These are phyloP conservation scores for Aphanomyces astaci DNA, from an alignment of 352 stramenopile genomes.

Conservation along the genomic window DNA sequence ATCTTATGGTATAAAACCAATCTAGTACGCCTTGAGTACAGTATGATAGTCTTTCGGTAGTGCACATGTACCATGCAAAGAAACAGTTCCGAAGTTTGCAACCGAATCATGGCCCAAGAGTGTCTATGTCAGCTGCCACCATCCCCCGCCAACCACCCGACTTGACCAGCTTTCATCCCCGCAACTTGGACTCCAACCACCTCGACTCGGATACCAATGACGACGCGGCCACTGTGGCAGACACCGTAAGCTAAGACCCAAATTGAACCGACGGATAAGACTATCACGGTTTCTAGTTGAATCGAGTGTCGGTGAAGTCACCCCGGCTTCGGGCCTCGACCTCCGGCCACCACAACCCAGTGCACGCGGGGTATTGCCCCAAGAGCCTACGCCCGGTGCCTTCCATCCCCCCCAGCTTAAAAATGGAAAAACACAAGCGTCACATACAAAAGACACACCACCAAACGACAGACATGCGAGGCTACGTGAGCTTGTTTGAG, in stretches of 20 bases:
- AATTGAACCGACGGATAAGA: no score
- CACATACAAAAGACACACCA: background rate
- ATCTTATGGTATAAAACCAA: background rate
- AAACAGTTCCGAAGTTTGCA: constrained; percentile 2
- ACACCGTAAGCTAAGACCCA: background rate
- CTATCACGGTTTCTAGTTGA: no score
- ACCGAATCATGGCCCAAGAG: no score
- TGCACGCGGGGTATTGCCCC: background rate
- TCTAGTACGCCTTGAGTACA: background rate
- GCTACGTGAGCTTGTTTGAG: constrained; percentile 14
- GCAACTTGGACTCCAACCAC: no score
- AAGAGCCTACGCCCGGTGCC: background rate
- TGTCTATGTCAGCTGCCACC: no score
- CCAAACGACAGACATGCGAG: background rate
- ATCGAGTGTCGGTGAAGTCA: background rate
- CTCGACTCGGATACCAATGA: no score
- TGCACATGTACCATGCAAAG: constrained; percentile 6
- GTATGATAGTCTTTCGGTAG: background rate
- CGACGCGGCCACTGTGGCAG: background rate
- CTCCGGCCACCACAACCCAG: background rate
- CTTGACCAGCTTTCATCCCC: no score
- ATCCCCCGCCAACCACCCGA: no score
- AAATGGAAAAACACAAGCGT: background rate
- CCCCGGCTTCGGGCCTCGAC: background rate
- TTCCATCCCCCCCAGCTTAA: background rate